Evolutionary conservation across 805 yeast genomes (phyloP), one percentile per base, ranked within the genome.

Genomic region (Zygoascus flipseniorum): DNA sequence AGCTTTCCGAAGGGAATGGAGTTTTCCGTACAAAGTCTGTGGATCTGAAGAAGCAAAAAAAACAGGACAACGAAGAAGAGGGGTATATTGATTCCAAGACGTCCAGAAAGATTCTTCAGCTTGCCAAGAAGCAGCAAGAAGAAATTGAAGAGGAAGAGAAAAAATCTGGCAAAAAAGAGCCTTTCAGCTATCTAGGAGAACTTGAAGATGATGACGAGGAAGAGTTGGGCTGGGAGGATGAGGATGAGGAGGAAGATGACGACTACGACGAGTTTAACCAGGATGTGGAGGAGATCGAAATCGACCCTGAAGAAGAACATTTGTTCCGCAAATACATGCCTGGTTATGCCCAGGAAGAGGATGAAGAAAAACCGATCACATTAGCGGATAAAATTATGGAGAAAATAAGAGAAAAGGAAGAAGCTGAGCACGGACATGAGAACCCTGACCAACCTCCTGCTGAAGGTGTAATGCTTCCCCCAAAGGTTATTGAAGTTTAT

Each of bases 361-460:
- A 63, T 35, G 60, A 53, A 5, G 55, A 54, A 41, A 57, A 60
- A 19, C 39, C 19, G 19, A 11, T 31, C 5, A 65, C 64, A 35
- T 74, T 93, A 62, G 97, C 97, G 26, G 99, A 93, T 69, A 89
- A 89, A 64, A 89, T 93, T 61, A 78, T 92, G 86, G 96, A 89
- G 32, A 86, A 89, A 57, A 81, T 92, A 53, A 82, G 83, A 61
- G 93, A 86, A 68, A 83, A 85, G 60, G 89, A 85, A 64, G 60
- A 66, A 54, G 58, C 52, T 43, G 65, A 59, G 16, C 58, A 51
- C 10, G 60, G 51, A 13, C 53, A 44, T 5, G 48, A 42, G 13
- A 48, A 48, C 0, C 63, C 52, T 14, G 65, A 61, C 14, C 69
- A 64, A 42, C 65, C 61, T 42, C 80, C 76, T 14, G 39, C 39